A percentile compares a stretch with the other conserved stretches of the same genome.
These are phyloP conservation scores for Sphaceloma murrayae DNA, from an alignment of 2,329 filamentous ascomycete species.

Conservation along the genomic window DNA sequence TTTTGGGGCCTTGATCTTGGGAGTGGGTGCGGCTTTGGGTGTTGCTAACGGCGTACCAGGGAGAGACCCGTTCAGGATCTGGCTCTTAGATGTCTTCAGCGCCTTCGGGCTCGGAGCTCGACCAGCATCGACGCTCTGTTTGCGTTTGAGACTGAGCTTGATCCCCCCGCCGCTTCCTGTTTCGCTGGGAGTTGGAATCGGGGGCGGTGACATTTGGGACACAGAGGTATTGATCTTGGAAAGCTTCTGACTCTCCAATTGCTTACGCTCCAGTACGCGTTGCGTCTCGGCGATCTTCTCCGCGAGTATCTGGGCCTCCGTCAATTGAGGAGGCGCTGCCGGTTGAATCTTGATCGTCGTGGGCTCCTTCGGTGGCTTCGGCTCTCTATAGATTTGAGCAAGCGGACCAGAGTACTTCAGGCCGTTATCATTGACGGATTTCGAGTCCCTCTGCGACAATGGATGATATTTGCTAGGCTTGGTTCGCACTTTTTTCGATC, in stretches of 20 bases:
- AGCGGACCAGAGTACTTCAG: slow-evolving; percentile 27
- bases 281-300: slow-evolving; percentile 10
- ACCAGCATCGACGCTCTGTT: slow-evolving; percentile 20
- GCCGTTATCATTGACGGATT: slow-evolving; percentile 23
- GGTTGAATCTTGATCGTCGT: slow-evolving; percentile 14
- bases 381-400: slow-evolving; percentile 1
- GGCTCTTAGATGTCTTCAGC: slow-evolving; percentile 21
- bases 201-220: slow-evolving; percentile 18
- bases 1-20: slow-evolving; percentile 16
- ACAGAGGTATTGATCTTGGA: not conserved
- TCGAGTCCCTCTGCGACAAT: slow-evolving; percentile 25
- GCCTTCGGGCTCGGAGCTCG: slow-evolving; percentile 24
- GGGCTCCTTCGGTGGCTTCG: slow-evolving; percentile 17
- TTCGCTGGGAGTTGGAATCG: slow-evolving; percentile 17
- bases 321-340: slow-evolving; percentile 13
- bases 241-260: slow-evolving; percentile 2
- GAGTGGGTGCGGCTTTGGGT: slow-evolving; percentile 7
- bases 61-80: slow-evolving; percentile 18
- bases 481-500: slow-evolving; percentile 19
- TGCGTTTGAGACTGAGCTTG: slow-evolving; percentile 27
- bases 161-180: slow-evolving; percentile 9
- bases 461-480: slow-evolving; percentile 22
- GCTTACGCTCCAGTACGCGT: slow-evolving; percentile 15
- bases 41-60: slow-evolving; percentile 15
- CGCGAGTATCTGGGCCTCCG: slow-evolving; percentile 18